Evolutionary conservation across 208 protist species (phyloP).

Genomic region (Wallacemonas sp.): DNA sequence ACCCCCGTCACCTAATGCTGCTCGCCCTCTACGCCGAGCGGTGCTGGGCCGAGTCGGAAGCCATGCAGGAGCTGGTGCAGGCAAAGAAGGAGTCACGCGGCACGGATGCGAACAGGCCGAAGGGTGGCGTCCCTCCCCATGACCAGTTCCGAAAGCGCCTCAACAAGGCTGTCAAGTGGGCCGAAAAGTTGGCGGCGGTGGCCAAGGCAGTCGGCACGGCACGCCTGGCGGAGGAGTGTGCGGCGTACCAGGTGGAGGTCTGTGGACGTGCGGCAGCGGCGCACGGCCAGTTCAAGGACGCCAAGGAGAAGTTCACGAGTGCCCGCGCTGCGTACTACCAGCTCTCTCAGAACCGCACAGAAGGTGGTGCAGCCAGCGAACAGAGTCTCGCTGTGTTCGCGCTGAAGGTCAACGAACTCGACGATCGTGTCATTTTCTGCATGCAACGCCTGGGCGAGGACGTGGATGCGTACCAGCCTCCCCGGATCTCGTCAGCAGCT

Average conservation of each 20-base stretch:
- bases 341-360: conserved; percentile 13
- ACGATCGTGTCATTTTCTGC: conserved; percentile 82
- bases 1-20: conserved; percentile 70
- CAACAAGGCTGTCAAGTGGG: conserved; percentile 86
- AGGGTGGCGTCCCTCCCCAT: conserved; percentile 55
- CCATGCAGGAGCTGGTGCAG: conserved; percentile 50
- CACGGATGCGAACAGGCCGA: conserved; percentile 30
- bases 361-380: conserved; percentile 3
- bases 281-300: conserved; percentile 53
- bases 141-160: conserved; percentile 80
- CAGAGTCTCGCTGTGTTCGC: conserved; percentile 37
- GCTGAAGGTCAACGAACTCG: conserved; percentile 73
- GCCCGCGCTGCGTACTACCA: conserved; percentile 56
- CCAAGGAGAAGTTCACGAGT: conserved; percentile 47
- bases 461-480: conserved; percentile 40
- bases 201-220: conserved; percentile 46
- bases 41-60: conserved; percentile 80
- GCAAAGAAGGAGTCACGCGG: conserved; percentile 25
- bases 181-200: conserved; percentile 46
- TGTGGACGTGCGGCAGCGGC: conserved; percentile 44
- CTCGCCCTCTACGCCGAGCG: conserved; percentile 80
- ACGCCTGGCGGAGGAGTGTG: conserved; percentile 50
- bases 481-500: background rate
- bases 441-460: conserved; percentile 81
- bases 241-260: conserved; percentile 61